Conservation (phyloP, 164 flowering plant species). For the Liquidambar formosana region DNA sequence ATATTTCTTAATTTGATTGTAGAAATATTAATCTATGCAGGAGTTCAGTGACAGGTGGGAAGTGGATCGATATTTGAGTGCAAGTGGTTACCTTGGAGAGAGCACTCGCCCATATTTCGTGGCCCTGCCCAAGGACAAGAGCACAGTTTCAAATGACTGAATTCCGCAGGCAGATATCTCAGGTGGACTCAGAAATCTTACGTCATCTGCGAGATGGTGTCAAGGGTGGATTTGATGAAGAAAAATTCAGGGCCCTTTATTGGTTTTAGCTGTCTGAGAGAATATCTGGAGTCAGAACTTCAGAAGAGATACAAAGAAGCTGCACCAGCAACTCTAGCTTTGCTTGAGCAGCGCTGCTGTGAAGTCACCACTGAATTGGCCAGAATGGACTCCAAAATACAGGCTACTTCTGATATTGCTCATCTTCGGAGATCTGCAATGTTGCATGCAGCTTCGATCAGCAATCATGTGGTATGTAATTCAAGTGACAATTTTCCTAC, state of each 20-base stretch:
- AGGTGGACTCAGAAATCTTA: constrained; percentile 77
- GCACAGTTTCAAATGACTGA: constrained; percentile 80
- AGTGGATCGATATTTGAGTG: constrained; percentile 94
- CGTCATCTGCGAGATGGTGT: constrained; percentile 77
- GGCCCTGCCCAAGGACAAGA: constrained; percentile 89
- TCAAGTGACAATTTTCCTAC: not conserved
- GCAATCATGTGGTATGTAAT: constrained; percentile 75
- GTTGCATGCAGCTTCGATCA: constrained; percentile 80
- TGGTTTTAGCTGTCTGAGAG: constrained; percentile 78
- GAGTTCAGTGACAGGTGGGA: constrained; percentile 95
- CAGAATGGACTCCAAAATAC: constrained; percentile 68
- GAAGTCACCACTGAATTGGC: constrained; percentile 67
- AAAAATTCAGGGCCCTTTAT: constrained; percentile 67
- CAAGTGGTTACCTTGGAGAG: constrained; percentile 96
- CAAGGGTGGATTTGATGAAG: constrained; percentile 95
- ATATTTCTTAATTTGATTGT: not conserved
- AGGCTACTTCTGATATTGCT: constrained; percentile 87
- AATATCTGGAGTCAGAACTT: constrained; percentile 88
- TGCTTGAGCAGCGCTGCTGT: constrained; percentile 90
- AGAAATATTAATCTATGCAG: constrained; percentile 37
- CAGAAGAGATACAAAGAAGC: constrained; percentile 95
- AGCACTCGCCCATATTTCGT: constrained; percentile 82
- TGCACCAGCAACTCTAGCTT: constrained; percentile 92
- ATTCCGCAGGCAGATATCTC: constrained; percentile 87
- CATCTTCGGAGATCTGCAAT: constrained; percentile 88